phyloP scores from a whole-genome alignment of 1,284 basidiomycete genomes.

The Ustilago shanxiensis region DNA sequence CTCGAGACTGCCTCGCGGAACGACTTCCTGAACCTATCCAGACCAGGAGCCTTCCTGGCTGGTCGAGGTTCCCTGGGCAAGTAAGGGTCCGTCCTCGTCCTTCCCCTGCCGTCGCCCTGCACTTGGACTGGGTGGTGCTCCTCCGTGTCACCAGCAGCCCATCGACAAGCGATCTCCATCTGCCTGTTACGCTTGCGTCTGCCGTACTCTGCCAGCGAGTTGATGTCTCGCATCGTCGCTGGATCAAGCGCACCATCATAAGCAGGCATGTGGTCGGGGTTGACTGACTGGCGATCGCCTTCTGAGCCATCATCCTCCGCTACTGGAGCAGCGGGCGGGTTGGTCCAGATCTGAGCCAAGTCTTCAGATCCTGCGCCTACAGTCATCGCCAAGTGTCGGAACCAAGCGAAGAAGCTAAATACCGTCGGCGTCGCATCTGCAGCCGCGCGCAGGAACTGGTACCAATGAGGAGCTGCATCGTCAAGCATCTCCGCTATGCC shows the following conservation, averaged over 20 bases:
- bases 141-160: slow-evolving; percentile 67
- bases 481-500: slow-evolving; percentile 63
- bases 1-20: slow-evolving; percentile 62
- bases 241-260: slow-evolving; percentile 42
- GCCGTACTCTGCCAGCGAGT: slow-evolving; percentile 53
- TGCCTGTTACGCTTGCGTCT: slow-evolving; percentile 60
- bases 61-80: slow-evolving; percentile 57
- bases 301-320: slow-evolving; percentile 26
- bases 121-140: slow-evolving; percentile 62
- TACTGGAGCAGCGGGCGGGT: slow-evolving; percentile 36
- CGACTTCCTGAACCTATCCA: slow-evolving; percentile 55
- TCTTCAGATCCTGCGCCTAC: slow-evolving; percentile 59
- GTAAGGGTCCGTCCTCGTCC: slow-evolving; percentile 60
- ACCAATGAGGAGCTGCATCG: slow-evolving; percentile 58
- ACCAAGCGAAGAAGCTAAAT: slow-evolving; percentile 66
- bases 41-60: slow-evolving; percentile 44
- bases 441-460: slow-evolving; percentile 54
- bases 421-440: slow-evolving; percentile 51
- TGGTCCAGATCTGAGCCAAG: slow-evolving; percentile 57
- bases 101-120: slow-evolving; percentile 60
- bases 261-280: slow-evolving; percentile 17
- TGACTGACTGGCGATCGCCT: slow-evolving; percentile 37
- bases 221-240: slow-evolving; percentile 54
- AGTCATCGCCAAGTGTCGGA: slow-evolving; percentile 62
- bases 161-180: slow-evolving; percentile 65